A percentile compares a stretch with the other conserved stretches of the same genome.
Conservation (phyloP, 78 protist species). For the Polysphondylium violaceum region DNA sequence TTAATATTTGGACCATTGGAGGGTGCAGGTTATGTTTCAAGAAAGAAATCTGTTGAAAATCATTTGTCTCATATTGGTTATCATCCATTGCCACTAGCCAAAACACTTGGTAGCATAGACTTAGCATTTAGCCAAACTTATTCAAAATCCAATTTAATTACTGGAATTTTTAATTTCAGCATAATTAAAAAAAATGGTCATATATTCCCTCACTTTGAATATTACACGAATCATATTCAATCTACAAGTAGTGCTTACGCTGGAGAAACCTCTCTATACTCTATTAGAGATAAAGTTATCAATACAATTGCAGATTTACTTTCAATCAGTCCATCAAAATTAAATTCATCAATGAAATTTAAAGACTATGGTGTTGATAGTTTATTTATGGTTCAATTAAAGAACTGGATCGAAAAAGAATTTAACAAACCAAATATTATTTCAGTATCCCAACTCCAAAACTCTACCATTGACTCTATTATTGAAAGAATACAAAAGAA, state of each 20-base stretch:
- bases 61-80: not conserved
- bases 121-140: no score
- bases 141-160: not conserved
- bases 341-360: not conserved
- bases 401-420: constrained; percentile 53
- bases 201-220: not conserved
- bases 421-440: constrained; percentile 14
- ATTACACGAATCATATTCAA: not conserved
- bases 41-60: constrained; percentile 1
- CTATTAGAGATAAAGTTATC: not conserved
- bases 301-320: not conserved
- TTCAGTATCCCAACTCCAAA: constrained; percentile 35
- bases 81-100: not conserved
- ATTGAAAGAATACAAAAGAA: constrained; percentile 6
- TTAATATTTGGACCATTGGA: constrained; percentile 78
- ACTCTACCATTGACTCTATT: constrained; percentile 15
- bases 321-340: not conserved
- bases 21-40: constrained; percentile 34
- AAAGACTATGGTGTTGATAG: constrained; percentile 41
- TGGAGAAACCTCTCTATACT: not conserved
- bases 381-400: constrained; percentile 36
- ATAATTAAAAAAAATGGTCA: not conserved
- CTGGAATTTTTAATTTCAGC: no score
- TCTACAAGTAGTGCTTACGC: not conserved
- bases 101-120: not conserved